A percentile compares a stretch with the other conserved stretches of the same genome.
phyloP scores from a whole-genome alignment of 148 eudicot genomes.

The Chenopodium quinoa region DNA sequence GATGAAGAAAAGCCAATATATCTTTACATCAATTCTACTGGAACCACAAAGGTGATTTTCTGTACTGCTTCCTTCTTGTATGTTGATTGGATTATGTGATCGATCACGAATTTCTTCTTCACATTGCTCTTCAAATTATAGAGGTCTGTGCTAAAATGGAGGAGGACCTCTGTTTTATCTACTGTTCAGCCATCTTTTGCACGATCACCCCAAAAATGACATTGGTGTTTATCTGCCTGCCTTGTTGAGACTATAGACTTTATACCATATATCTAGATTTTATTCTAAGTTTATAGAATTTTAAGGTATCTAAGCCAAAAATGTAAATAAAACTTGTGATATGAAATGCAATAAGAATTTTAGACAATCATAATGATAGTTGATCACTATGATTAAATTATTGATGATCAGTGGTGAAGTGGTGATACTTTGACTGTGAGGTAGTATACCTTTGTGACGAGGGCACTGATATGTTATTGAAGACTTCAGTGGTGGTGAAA shows the following conservation, averaged over 20 bases:
- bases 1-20: constrained; percentile 80
- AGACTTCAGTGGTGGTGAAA: neutral
- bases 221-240: neutral
- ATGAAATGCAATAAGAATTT: neutral
- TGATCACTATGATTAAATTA: neutral
- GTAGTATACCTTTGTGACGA: neutral
- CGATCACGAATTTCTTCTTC: constrained; percentile 17
- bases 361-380: neutral
- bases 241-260: neutral
- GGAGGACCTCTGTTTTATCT: neutral
- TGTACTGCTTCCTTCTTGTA: neutral
- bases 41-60: constrained; percentile 64
- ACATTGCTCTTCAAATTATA: neutral
- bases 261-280: neutral
- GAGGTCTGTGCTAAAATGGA: neutral
- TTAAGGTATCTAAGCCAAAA: neutral
- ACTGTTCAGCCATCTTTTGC: neutral
- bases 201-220: neutral
- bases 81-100: constrained; percentile 1
- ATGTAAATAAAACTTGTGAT: neutral
- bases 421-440: neutral
- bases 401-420: neutral
- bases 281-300: neutral
- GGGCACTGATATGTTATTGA: neutral
- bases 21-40: constrained; percentile 90